Evolutionary conservation across 306 rosid species (phyloP), one percentile per base, ranked within the genome.

Genomic region (Elaeagnus macrophylla): DNA sequence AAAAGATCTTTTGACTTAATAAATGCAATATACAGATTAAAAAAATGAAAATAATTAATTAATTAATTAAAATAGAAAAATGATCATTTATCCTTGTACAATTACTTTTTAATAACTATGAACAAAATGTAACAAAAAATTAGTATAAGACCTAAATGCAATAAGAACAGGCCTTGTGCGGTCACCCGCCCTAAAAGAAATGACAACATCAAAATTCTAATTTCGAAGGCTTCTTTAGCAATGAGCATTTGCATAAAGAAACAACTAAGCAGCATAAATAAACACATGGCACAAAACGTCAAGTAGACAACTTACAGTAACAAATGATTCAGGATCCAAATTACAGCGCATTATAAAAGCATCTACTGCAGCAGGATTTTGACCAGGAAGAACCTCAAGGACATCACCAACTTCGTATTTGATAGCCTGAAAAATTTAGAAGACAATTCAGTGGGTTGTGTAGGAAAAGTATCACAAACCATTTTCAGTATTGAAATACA

Each of bases 381-480:
- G 97, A 70, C 75, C 60, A 16, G 97, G 95, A 46, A 90, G 95
- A 71, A 86, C 68, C 65, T 90, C 97, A 48, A 90, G 78, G 59
- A 72, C 66, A 53, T 81, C 95, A 67, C 97, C 97, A 47, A 57
- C 75, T 58, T 81, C 81, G 57, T 90, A 90, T 56, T 78, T 61
- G 61, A 79, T 43, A 52, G 57, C 81, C 94, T 83, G 73, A 60
- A 60, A 41, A 54, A 67, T 5, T 38, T 44, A 62, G 57, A 53
- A 19, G 25, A 51, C 46, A 13, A 39, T 41, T 44, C 32, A 46
- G 48, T 19, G 41, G 16, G 13, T 37, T 41, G 46, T 8, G 38
- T 47, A 6, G 36, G 18, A 8, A 13, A 12, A 19, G 5, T 47
- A 37, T 12, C 20, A 25, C 37, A 10, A 9, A 35, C 15, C 36